Conservation (phyloP, 441 rosid species). For the Manihot esculenta region DNA sequence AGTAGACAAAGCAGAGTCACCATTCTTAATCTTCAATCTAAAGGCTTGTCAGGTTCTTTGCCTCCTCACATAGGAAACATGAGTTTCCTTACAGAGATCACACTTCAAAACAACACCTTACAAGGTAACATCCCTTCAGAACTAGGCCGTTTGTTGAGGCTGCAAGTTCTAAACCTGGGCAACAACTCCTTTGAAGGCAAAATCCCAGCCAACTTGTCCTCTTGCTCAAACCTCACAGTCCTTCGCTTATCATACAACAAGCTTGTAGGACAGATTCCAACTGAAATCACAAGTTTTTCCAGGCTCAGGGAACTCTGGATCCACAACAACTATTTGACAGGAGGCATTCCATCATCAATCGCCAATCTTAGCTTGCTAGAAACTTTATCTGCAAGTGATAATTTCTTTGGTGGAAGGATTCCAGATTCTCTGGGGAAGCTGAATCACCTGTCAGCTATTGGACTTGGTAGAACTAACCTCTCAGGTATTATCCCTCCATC, state of each 20-base stretch:
- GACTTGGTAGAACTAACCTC: background rate
- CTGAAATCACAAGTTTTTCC: slow-evolving; percentile 1
- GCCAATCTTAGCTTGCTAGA: background rate
- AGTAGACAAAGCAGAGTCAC: background rate
- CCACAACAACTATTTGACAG: too few species aligned
- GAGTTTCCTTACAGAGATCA: background rate
- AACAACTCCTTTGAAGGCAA: slow-evolving; percentile 19
- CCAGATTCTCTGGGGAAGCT: slow-evolving; percentile 7
- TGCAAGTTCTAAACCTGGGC: too few species aligned
- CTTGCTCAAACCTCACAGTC: slow-evolving; percentile 5
- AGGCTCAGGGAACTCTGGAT: background rate
- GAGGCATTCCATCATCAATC: too few species aligned
- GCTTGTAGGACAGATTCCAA: slow-evolving; percentile 6
- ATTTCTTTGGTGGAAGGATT: slow-evolving; percentile 6
- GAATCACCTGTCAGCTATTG: background rate
- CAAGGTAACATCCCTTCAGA: slow-evolving; percentile 16
- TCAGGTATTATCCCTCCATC: slow-evolving; percentile 4
- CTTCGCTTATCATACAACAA: background rate
- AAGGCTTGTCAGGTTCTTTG: slow-evolving; percentile 15
- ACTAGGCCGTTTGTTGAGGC: slow-evolving; percentile 17
- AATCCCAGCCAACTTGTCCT: slow-evolving; percentile 21
- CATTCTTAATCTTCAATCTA: slow-evolving; percentile 2
- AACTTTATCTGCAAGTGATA: background rate
- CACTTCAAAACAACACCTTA: background rate
- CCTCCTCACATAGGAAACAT: slow-evolving; percentile 20